phyloP scores from a whole-genome alignment of 2,329 filamentous ascomycete genomes.

The Metarhizium humberi region DNA sequence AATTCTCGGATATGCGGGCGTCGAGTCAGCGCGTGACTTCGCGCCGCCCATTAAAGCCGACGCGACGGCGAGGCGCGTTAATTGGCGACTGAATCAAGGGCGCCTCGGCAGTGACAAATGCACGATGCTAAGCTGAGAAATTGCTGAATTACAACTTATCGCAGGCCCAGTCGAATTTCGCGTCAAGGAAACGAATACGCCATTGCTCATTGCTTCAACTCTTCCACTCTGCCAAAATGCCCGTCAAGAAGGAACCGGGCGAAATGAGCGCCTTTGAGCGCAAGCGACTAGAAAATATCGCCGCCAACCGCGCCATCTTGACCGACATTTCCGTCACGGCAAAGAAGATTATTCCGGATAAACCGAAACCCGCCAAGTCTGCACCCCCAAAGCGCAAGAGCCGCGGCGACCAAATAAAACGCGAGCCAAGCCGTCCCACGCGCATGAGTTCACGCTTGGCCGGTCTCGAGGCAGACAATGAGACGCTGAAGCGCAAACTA shows the following conservation, averaged over 20 bases:
- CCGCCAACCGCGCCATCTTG: constrained; percentile 71
- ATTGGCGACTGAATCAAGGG: background rate
- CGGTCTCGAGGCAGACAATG: constrained; percentile 39
- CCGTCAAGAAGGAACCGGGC: constrained; percentile 30
- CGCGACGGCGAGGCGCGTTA: background rate
- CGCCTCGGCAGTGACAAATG: background rate
- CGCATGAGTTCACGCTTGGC: constrained; percentile 51
- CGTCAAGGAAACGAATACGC: background rate
- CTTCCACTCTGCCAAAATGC: constrained; percentile 26
- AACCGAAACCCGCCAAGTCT: constrained; percentile 39
- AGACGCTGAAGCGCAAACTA: constrained; percentile 38
- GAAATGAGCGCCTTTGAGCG: constrained; percentile 78
- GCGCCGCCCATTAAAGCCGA: constrained; percentile 8
- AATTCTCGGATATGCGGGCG: background rate
- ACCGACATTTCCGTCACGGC: constrained; percentile 67
- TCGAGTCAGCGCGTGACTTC: constrained; percentile 9
- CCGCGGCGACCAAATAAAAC: constrained; percentile 33
- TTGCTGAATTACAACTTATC: background rate
- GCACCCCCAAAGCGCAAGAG: constrained; percentile 23
- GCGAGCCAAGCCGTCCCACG: constrained; percentile 38
- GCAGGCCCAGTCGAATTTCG: background rate
- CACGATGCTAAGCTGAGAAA: background rate
- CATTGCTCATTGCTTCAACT: background rate
- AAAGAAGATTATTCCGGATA: constrained; percentile 53
- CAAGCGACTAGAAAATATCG: constrained; percentile 77